Evolutionary conservation across 306 rosid species (phyloP).

Genomic region (Fragaria nilgerrensis): DNA sequence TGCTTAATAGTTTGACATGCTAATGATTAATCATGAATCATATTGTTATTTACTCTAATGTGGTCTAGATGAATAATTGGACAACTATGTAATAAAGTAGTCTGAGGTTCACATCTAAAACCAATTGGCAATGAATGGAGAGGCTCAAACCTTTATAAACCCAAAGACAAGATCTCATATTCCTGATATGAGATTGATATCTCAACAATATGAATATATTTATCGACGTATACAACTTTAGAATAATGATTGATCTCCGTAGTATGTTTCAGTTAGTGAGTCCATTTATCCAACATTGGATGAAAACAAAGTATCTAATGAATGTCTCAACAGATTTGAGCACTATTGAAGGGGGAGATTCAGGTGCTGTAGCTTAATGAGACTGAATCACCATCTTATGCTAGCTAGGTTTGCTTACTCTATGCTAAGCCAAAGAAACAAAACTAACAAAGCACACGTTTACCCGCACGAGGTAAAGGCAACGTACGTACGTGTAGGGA

Average conservation of each 20-base stretch:
- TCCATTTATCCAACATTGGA: background rate
- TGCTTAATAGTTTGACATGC: background rate
- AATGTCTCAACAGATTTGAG: background rate
- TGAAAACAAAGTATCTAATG: background rate
- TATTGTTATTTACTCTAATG: background rate
- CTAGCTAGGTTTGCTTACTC: background rate
- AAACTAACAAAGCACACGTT: background rate
- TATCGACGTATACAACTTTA: background rate
- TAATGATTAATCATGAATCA: background rate
- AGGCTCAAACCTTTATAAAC: no score
- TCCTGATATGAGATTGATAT: no score
- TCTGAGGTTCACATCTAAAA: no score
- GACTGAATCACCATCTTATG: background rate
- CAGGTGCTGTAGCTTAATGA: conserved; percentile 3
- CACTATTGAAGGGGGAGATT: background rate
- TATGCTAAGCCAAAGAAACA: background rate
- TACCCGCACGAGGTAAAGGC: conserved; percentile 17
- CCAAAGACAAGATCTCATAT: no score
- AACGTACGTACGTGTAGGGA: background rate
- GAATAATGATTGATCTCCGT: background rate
- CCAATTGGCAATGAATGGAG: no score
- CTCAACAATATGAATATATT: background rate
- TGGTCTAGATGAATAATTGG: background rate
- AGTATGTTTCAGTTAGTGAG: background rate
- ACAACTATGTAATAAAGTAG: no score